phyloP scores from a whole-genome alignment of 2,329 filamentous ascomycete genomes.

The Cordyceps farinosa region DNA sequence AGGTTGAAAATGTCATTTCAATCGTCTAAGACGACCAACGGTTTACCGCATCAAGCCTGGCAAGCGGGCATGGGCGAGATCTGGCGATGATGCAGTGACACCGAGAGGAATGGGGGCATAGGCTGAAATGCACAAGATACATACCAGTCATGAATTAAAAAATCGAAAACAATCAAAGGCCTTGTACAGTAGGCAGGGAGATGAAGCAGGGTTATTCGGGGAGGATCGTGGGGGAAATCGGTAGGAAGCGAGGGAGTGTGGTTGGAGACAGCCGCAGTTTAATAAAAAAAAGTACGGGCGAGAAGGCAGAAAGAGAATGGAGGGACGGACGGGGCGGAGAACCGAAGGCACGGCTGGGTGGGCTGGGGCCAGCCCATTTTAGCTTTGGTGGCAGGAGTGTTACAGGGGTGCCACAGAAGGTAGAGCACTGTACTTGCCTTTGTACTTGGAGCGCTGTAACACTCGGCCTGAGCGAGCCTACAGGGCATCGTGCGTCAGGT shows the following conservation, averaged over 20 bases:
- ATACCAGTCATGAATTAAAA: slow-evolving; percentile 50
- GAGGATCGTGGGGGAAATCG: slow-evolving; percentile 13
- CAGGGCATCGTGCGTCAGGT: no score
- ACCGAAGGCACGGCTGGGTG: slow-evolving; percentile 27
- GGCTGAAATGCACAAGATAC: slow-evolving; percentile 33
- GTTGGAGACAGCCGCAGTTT: slow-evolving; percentile 33
- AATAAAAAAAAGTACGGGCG: slow-evolving; percentile 34
- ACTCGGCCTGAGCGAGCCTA: not conserved
- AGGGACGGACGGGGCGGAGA: slow-evolving; percentile 27
- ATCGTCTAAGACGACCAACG: not conserved
- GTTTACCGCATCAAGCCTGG: not conserved
- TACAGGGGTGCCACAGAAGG: slow-evolving; percentile 5
- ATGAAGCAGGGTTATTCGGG: not conserved
- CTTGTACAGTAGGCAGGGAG: slow-evolving; percentile 24
- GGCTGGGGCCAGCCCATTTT: slow-evolving; percentile 25
- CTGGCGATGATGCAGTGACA: slow-evolving; percentile 28
- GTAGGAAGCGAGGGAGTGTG: slow-evolving; percentile 30
- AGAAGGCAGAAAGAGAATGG: slow-evolving; percentile 33
- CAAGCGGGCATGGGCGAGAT: slow-evolving; percentile 1
- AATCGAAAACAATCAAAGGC: slow-evolving; percentile 35
- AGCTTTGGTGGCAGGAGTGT: slow-evolving; percentile 17
- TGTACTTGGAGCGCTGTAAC: not conserved
- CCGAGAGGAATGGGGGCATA: slow-evolving; percentile 18
- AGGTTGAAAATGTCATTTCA: not conserved
- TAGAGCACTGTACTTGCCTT: no score